A percentile compares a stretch with the other conserved stretches of the same genome.
These are phyloP conservation scores for Chamaecyparis obtusa DNA, from an alignment of 75 land plant species.

Conservation along the genomic window DNA sequence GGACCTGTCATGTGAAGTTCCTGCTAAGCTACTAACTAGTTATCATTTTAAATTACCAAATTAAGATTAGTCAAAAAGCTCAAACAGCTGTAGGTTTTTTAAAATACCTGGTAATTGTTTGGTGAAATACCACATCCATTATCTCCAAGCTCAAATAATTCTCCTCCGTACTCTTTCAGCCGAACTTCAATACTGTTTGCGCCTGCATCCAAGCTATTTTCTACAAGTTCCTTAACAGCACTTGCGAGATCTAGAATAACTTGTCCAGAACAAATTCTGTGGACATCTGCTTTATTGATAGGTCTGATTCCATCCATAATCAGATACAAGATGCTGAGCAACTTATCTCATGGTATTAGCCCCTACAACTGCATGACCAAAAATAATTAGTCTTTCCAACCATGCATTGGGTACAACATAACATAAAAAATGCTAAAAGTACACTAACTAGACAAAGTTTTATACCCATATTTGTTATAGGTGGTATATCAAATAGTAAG, in stretches of 20 bases:
- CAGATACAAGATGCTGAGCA: background rate
- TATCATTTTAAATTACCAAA: background rate
- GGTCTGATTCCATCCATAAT: constrained; percentile 44
- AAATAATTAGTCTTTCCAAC: background rate
- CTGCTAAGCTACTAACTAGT: background rate
- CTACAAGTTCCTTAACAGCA: constrained; percentile 96
- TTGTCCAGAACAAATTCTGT: constrained; percentile 90
- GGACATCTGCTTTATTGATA: constrained; percentile 74
- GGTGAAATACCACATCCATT: constrained; percentile 95
- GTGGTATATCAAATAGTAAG: background rate
- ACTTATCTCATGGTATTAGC: background rate
- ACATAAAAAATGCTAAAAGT: background rate
- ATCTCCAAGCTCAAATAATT: constrained; percentile 78
- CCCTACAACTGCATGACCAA: background rate
- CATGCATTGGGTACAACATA: background rate
- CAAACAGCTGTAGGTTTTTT: background rate
- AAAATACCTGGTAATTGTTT: constrained; percentile 69
- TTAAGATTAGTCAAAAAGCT: background rate
- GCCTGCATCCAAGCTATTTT: constrained; percentile 98
- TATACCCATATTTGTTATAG: background rate
- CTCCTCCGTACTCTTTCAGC: constrained; percentile 78
- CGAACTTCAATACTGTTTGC: constrained; percentile 80
- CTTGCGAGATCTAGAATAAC: constrained; percentile 87
- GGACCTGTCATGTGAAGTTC: background rate
- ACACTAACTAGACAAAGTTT: background rate